Percentiles rank a stretch among this genome's conserved stretches.
Evolutionary conservation across 225 moss, liverwort and hornwort species (phyloP).

Genomic region (Pleurozium schreberi): DNA sequence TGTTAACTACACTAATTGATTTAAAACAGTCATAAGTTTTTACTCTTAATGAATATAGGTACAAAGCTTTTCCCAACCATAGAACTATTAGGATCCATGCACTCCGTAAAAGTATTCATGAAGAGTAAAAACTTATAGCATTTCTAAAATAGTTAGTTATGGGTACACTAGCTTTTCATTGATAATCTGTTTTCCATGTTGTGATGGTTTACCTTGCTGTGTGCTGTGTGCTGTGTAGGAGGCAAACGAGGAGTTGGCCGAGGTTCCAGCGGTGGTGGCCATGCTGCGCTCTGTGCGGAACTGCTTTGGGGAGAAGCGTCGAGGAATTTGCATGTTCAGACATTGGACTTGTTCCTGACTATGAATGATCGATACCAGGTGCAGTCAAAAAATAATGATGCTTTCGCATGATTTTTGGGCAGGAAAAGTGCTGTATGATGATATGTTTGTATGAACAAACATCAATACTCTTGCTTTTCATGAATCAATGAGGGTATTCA

Average conservation of each 20-base stretch:
- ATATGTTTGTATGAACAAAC: background rate
- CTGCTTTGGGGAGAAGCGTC: constrained; percentile 68
- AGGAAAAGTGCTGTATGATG: background rate
- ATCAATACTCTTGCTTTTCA: background rate
- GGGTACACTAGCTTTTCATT: no score
- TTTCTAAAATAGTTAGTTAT: no score
- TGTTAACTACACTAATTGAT: no score
- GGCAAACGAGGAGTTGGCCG: constrained; percentile 38
- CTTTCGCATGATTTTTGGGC: background rate
- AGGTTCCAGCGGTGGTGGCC: constrained; percentile 52
- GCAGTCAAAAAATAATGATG: background rate
- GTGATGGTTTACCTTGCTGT: background rate
- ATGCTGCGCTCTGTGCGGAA: constrained; percentile 79
- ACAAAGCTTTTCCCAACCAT: no score
- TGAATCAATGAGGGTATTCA: background rate
- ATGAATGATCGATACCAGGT: background rate
- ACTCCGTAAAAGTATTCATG: no score
- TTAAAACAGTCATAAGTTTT: no score
- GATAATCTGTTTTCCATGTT: background rate
- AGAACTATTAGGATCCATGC: no score
- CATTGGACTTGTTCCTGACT: constrained; percentile 56
- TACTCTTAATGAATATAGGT: no score
- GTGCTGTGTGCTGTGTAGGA: constrained; percentile 61
- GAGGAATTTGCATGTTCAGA: constrained; percentile 77
- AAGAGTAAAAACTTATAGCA: no score